Evolutionary conservation across 306 rosid genomes (phyloP).

Genomic region (Prunus mira): DNA sequence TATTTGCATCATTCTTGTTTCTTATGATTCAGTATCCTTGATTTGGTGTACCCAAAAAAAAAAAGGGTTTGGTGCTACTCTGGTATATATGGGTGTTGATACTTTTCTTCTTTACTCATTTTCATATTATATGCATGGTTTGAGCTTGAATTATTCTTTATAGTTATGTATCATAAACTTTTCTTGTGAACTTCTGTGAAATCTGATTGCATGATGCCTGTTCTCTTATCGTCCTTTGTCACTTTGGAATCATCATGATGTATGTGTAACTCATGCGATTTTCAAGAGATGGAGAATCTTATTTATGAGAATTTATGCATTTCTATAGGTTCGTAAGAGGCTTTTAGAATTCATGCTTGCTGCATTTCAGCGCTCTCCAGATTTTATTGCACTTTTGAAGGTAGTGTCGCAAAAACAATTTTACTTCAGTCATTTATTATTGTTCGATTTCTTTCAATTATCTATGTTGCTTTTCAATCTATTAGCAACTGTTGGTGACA

Average conservation of each 20-base stretch:
- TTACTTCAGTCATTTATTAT: slow-evolving; percentile 14
- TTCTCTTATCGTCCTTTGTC: not conserved
- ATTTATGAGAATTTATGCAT: slow-evolving; percentile 9
- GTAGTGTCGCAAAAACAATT: slow-evolving; percentile 31
- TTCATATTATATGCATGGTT: not conserved
- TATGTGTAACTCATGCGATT: not conserved
- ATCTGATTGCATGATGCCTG: not conserved
- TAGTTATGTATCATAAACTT: not conserved
- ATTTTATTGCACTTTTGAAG: slow-evolving; percentile 85
- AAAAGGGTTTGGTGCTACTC: not conserved
- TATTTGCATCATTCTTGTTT: not conserved
- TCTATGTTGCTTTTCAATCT: slow-evolving; percentile 10
- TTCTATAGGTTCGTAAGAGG: slow-evolving; percentile 73
- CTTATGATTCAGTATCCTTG: not conserved
- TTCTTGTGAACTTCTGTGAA: not conserved
- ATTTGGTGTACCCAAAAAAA: not conserved
- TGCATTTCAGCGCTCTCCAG: slow-evolving; percentile 80
- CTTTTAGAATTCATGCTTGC: slow-evolving; percentile 86
- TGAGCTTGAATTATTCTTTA: not conserved
- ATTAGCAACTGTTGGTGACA: not conserved
- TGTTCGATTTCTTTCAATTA: slow-evolving; percentile 11
- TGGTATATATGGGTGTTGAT: not conserved
- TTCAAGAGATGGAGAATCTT: not conserved
- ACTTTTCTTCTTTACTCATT: not conserved
- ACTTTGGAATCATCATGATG: not conserved